Evolutionary conservation across 768 basidiomycete species (phyloP).

Genomic region (Tulasnella sp.): DNA sequence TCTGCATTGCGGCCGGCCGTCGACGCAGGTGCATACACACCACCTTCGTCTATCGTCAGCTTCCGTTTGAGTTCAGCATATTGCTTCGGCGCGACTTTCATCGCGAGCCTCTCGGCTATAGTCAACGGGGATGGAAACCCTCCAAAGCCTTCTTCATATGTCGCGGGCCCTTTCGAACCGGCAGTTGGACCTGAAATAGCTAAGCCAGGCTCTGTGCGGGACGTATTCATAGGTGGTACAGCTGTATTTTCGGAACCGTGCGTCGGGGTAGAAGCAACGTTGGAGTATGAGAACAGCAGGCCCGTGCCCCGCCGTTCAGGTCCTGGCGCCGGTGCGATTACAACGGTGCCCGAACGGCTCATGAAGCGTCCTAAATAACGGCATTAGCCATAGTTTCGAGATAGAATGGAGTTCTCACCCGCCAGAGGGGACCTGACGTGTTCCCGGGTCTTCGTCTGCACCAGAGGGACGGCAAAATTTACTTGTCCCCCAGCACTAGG

Average conservation of each 20-base stretch:
- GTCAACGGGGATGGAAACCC: slow-evolving; percentile 26
- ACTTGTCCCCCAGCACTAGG: neutral
- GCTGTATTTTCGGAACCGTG: neutral
- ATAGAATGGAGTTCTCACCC: neutral
- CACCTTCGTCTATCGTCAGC: neutral
- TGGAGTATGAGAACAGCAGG: neutral
- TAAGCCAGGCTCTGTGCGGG: neutral
- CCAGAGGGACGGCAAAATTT: neutral
- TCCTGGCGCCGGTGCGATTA: neutral
- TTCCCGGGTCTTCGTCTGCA: neutral
- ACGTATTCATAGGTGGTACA: neutral
- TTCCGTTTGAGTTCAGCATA: neutral
- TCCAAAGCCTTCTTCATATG: slow-evolving; percentile 23
- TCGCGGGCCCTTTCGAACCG: slow-evolving; percentile 45
- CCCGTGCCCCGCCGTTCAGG: slow-evolving; percentile 1
- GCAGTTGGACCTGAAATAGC: neutral
- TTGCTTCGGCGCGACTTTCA: neutral
- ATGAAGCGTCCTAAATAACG: neutral
- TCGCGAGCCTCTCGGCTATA: neutral
- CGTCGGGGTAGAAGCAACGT: neutral
- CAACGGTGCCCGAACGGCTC: neutral
- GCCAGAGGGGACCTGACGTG: neutral
- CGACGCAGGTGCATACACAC: neutral
- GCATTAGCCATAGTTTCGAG: neutral
- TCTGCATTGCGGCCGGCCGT: neutral